Evolutionary conservation across 345 rosid species (phyloP), one percentile per base, ranked within the genome.

Genomic region (Gossypium turneri): DNA sequence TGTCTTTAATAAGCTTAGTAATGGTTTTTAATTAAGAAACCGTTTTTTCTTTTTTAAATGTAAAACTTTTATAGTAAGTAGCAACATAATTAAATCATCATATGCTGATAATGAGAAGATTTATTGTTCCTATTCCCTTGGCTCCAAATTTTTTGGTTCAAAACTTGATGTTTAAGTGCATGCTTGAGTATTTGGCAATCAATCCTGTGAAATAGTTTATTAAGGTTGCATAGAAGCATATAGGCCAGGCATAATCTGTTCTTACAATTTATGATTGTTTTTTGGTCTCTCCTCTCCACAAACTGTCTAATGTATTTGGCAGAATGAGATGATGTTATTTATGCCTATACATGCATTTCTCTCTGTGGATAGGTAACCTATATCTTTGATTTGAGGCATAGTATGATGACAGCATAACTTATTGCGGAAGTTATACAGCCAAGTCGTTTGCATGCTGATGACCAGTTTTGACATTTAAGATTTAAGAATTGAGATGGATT

Each of bases 1-100:
- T 65, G 25, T 77, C 13, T 81, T 15, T 8, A 67, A 24, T 10
- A 67, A 48, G 22, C 67, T 17, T 38, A 63, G 24, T 12, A 38
- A 63, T 34, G 22, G 22, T 38, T 63, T 63, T 29, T 34, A 13
- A 9, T 62, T 16, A 34, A 63, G 48, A 20, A 63, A 17, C 12
- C 16, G 1, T 17, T 12, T 12, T 2, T 34, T 34, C 41, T 5
- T 34, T 34, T 34, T 34, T 34, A 34, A 34, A 5, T 25, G 44
- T 29, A 61, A 16, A 29, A 13, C 41, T 27, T 38, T 61, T 27
- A 27, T 4, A 1, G 7, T 34, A 25, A 25, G 27, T 13, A 25
- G n/a, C 41, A 51, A 16, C 13, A 34, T 9, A 9, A 47, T 16
- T 47, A 47, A 47, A 12, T 47, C 51, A 47, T 10, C 3, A 47